These are phyloP conservation scores for Amaranthus palmeri DNA, from an alignment of 148 eudicot species.

Conservation along the genomic window DNA sequence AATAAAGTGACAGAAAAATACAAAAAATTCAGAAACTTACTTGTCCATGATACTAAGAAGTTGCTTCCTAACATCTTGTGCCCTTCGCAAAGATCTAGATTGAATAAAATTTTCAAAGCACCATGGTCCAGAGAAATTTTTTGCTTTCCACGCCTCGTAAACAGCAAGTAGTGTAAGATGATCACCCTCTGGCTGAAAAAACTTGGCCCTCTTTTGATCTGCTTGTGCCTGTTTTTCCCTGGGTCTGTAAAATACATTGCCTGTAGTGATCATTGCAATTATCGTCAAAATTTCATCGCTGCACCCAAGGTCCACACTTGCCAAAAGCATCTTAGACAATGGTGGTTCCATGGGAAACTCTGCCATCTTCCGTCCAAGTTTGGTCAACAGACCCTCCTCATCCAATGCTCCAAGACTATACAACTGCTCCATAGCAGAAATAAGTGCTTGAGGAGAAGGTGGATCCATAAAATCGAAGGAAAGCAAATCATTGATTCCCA, in stretches of 20 bases:
- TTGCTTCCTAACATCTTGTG: conserved; percentile 93
- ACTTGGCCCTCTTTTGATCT: conserved; percentile 87
- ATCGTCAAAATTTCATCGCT: conserved; percentile 92
- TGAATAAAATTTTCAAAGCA: conserved; percentile 94
- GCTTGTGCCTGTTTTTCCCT: conserved; percentile 98
- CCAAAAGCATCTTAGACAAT: conserved; percentile 84
- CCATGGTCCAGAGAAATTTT: conserved; percentile 89
- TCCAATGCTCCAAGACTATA: conserved; percentile 93
- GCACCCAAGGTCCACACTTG: conserved; percentile 94
- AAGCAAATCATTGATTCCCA: conserved; percentile 86
- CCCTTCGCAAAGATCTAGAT: conserved; percentile 87
- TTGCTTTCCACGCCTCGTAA: conserved; percentile 96
- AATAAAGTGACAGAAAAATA: neutral
- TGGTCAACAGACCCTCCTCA: conserved; percentile 91
- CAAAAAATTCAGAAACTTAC: conserved; percentile 33
- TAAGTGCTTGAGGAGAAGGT: conserved; percentile 90
- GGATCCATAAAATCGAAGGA: conserved; percentile 97
- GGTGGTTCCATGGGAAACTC: conserved; percentile 95
- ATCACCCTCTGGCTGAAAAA: conserved; percentile 95
- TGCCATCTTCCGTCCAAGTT: conserved; percentile 88
- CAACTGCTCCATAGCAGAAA: conserved; percentile 90
- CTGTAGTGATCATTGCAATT: conserved; percentile 93
- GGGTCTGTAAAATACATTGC: conserved; percentile 83
- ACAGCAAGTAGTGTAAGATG: conserved; percentile 93
- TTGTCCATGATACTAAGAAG: conserved; percentile 93